Evolutionary conservation across 2,329 filamentous ascomycete species (phyloP).

Genomic region (Lachnellula arida): DNA sequence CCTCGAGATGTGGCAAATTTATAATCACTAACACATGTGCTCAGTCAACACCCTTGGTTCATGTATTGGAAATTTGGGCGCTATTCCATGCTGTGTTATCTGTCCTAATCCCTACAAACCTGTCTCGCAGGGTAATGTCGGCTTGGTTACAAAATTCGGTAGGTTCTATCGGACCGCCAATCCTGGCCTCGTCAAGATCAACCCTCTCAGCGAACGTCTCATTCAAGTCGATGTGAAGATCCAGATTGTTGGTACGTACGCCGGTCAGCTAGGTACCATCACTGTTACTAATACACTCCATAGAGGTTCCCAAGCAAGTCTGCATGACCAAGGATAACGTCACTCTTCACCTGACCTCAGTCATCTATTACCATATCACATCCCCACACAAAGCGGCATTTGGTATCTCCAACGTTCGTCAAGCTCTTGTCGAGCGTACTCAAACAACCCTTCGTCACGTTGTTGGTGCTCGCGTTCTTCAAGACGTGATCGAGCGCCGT

Average conservation of each 20-base stretch:
- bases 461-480: slow-evolving; percentile 88
- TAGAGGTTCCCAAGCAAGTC: slow-evolving; percentile 87
- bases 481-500: slow-evolving; percentile 96
- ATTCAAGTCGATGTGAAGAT: slow-evolving; percentile 98
- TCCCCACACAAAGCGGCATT: slow-evolving; percentile 96
- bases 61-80: slow-evolving; percentile 72
- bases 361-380: slow-evolving; percentile 98
- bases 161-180: slow-evolving; percentile 93
- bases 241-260: slow-evolving; percentile 69
- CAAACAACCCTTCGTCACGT: slow-evolving; percentile 97
- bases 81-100: slow-evolving; percentile 84
- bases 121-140: slow-evolving; percentile 89
- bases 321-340: slow-evolving; percentile 99
- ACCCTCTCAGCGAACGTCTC: slow-evolving; percentile 85
- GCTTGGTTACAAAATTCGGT: slow-evolving; percentile 92
- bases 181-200: slow-evolving; percentile 94
- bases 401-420: slow-evolving; percentile 88
- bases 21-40: background rate
- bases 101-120: slow-evolving; percentile 96
- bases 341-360: slow-evolving; percentile 84
- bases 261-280: background rate
- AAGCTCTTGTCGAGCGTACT: slow-evolving; percentile 95
- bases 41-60: slow-evolving; percentile 69
- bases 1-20: background rate
- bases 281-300: slow-evolving; percentile 4